Percentiles rank a stretch among this genome's conserved stretches.
Evolutionary conservation across 1,284 basidiomycete species (phyloP).

Genomic region (Cronartium ribicola): DNA sequence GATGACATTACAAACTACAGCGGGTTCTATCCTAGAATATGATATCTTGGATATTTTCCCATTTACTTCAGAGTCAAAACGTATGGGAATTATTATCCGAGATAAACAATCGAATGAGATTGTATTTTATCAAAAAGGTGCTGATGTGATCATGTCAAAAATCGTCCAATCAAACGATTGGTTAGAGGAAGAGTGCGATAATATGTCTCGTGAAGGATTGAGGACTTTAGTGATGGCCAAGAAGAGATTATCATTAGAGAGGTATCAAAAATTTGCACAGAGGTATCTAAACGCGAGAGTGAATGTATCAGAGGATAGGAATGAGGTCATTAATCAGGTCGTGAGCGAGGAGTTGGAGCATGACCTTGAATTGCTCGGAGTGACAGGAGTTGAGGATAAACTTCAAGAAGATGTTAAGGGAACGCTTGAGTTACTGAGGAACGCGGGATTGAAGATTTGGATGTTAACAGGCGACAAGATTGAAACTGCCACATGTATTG

Average conservation of each 20-base stretch:
- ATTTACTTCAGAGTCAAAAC: conserved; percentile 93
- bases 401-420: conserved; percentile 93
- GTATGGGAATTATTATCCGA: conserved; percentile 95
- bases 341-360: conserved; percentile 74
- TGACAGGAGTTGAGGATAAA: conserved; percentile 98
- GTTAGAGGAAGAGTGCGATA: conserved; percentile 96
- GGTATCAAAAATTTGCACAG: conserved; percentile 70
- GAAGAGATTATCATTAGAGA: conserved; percentile 66
- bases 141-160: conserved; percentile 90
- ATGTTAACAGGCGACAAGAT: conserved; percentile 99
- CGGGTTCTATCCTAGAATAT: conserved; percentile 64
- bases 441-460: conserved; percentile 98
- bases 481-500: conserved; percentile 97
- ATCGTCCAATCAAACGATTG: conserved; percentile 97
- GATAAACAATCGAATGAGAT: conserved; percentile 72
- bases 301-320: conserved; percentile 62
- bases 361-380: conserved; percentile 82
- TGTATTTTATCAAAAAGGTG: conserved; percentile 91
- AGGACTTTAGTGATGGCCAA: conserved; percentile 88
- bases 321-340: conserved; percentile 71
- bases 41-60: conserved; percentile 94
- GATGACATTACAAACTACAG: conserved; percentile 71
- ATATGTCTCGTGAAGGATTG: conserved; percentile 96
- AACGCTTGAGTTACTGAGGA: conserved; percentile 85
- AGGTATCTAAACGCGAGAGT: conserved; percentile 74